Percentiles rank a stretch among this genome's conserved stretches.
phyloP scores from a whole-genome alignment of 257 asterid genomes.

The Solanum medicagineum region DNA sequence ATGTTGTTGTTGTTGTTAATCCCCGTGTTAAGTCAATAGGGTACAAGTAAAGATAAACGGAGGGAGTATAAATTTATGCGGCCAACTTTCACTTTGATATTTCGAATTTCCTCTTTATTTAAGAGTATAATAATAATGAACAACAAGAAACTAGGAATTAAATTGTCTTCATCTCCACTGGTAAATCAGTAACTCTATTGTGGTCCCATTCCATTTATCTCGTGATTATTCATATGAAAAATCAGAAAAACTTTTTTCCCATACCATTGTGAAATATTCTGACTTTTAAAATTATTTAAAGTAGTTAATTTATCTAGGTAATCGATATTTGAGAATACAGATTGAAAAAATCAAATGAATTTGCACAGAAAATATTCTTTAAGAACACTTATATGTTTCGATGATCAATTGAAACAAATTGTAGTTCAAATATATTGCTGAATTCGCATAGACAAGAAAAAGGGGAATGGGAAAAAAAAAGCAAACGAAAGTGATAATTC shows the following conservation, averaged over 20 bases:
- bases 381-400: not conserved
- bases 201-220: not conserved
- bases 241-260: too few species aligned
- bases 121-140: not conserved
- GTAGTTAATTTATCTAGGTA: not conserved
- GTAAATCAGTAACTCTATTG: not conserved
- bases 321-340: not conserved
- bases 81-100: not conserved
- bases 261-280: not conserved
- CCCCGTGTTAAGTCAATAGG: too few species aligned
- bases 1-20: too few species aligned
- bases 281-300: not conserved
- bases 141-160: not conserved
- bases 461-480: not conserved
- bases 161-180: not conserved
- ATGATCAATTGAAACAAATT: not conserved
- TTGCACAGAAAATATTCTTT: not conserved
- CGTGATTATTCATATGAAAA: not conserved
- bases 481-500: not conserved
- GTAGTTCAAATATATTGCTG: not conserved
- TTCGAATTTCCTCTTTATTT: not conserved
- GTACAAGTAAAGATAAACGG: too few species aligned
- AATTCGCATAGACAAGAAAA: not conserved
- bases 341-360: not conserved
- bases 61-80: not conserved